These are phyloP conservation scores for Aspergillus coremiiformis DNA, from an alignment of 495 filamentous ascomycete species.

Conservation along the genomic window DNA sequence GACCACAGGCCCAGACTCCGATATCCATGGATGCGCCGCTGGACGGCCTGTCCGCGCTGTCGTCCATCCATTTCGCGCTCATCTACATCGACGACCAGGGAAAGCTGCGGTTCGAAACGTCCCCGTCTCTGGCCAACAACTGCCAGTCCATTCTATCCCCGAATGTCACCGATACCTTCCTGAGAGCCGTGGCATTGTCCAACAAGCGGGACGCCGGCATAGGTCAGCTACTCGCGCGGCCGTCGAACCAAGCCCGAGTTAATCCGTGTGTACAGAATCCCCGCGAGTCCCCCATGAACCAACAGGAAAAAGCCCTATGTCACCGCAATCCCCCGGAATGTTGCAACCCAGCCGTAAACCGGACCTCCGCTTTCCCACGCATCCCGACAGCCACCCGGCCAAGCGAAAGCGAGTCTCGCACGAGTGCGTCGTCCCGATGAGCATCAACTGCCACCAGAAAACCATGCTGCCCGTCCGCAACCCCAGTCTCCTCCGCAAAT, in stretches of 20 bases:
- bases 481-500: constrained; percentile 43
- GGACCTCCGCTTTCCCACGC: neutral
- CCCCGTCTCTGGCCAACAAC: constrained; percentile 27
- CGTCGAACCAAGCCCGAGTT: too few species aligned
- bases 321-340: constrained; percentile 10
- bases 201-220: constrained; percentile 9
- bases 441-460: constrained; percentile 24
- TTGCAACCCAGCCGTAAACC: constrained; percentile 1
- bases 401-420: constrained; percentile 22
- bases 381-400: constrained; percentile 5
- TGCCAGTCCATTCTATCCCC: constrained; percentile 30
- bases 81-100: constrained; percentile 34
- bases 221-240: too few species aligned
- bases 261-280: neutral
- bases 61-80: constrained; percentile 30
- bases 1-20: constrained; percentile 15
- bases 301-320: constrained; percentile 10
- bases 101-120: constrained; percentile 31
- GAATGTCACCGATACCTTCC: constrained; percentile 28
- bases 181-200: constrained; percentile 30
- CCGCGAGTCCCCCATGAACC: constrained; percentile 1
- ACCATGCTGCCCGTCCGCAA: constrained; percentile 48
- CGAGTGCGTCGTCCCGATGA: constrained; percentile 23
- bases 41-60: constrained; percentile 12
- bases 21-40: constrained; percentile 24